Base-by-base conservation (phyloP, 2,329 filamentous ascomycete species). In the Tolypocladium tropicale region DNA sequence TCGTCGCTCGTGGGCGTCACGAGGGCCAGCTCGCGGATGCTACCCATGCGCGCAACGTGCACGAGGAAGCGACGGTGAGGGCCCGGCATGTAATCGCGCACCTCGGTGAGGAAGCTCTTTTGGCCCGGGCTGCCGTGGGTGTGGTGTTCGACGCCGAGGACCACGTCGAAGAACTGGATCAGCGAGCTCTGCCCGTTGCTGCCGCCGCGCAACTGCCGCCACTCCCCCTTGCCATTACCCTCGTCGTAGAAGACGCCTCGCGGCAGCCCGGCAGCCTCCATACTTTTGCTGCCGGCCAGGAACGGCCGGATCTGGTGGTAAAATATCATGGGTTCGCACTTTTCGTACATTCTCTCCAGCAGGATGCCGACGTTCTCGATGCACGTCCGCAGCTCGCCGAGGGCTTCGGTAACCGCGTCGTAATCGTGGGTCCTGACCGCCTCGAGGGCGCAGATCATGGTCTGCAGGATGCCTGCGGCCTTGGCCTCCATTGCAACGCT, bases 151-250 rank as follows among this genome's bases (percentile, higher is more conserved):
- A 97, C 80, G 2, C 90, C 90, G 0, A 97, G 79, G 0, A 91
- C 82, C 16, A 95, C 80, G 67, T 97, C 93, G 70, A 96, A 90
- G 74, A 96, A 94, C 65, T 96, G 91, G 57, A 97, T 91, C 46
- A 96, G 77, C 0, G 90, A 95, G 70, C 88, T 93, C 70, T 97
- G 93, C 0, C 92, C 93, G 65, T 96, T 96, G 69, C 89, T 95
- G 5, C 93, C 93, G 21, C 93, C 93, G n/a, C 89, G 83, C 57
- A 89, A 87, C 62, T 93, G 85, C 21, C 85, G 78, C 78, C 90
- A 95, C 37, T 80, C 74, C 0, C 84, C 81, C 16, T 76, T 75
- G 1, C 84, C 85, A 2, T 82, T 76, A 1, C 85, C 88, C 56
- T 89, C 81, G 62, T 95, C 90, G 67, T 95, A 96, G 55, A 92